Conservation (phyloP, 345 rosid species). For the Linum trigynum region DNA sequence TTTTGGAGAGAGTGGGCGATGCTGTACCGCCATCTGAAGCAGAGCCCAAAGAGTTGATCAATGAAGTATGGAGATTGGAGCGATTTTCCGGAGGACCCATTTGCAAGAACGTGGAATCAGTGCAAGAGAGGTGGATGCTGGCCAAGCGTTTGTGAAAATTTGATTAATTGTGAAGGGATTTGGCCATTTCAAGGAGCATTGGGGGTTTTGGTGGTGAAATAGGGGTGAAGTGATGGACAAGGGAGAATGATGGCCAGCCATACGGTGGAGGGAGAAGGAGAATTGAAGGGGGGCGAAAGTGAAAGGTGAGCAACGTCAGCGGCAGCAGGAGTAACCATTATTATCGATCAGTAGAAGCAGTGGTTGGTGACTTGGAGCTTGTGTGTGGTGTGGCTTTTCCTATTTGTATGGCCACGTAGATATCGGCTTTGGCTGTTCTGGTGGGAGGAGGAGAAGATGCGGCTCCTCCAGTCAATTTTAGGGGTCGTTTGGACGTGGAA, state of each 20-base stretch:
- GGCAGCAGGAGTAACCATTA: too few species aligned
- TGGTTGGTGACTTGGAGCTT: too few species aligned
- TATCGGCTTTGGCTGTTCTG: too few species aligned
- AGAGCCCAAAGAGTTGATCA: constrained; percentile 30
- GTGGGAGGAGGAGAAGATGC: too few species aligned
- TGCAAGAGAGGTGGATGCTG: constrained; percentile 11
- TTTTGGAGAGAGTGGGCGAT: constrained; percentile 38
- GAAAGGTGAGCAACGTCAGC: too few species aligned
- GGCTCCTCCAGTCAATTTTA: too few species aligned
- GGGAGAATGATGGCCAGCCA: not conserved
- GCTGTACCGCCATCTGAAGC: constrained; percentile 26
- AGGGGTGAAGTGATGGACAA: not conserved
- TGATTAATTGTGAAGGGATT: not conserved
- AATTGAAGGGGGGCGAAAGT: too few species aligned
- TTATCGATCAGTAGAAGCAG: too few species aligned
- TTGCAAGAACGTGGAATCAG: constrained; percentile 32
- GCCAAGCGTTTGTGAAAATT: constrained; percentile 2
- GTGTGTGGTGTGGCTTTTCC: too few species aligned
- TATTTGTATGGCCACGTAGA: too few species aligned
- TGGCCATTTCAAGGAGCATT: not conserved
- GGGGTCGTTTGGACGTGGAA: too few species aligned
- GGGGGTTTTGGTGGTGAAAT: not conserved
- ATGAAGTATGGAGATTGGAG: constrained; percentile 19
- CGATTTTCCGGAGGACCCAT: constrained; percentile 25
- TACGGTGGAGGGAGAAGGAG: too few species aligned